Conservation (phyloP, 768 basidiomycete species). For the Rhizopogon sp. region DNA sequence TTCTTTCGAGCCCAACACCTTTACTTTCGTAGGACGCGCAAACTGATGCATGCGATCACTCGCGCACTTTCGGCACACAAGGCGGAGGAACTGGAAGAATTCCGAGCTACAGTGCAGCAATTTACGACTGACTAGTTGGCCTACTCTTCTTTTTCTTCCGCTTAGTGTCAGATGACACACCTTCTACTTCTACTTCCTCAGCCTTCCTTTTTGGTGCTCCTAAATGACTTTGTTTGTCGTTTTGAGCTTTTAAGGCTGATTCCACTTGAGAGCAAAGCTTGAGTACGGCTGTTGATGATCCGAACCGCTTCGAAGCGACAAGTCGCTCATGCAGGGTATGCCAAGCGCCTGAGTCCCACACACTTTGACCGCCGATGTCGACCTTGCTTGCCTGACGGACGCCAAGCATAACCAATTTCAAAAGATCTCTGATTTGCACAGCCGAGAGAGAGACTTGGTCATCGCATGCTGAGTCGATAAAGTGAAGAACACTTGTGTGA, state of each 20-base stretch:
- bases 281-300: constrained; percentile 54
- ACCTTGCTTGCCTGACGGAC: constrained; percentile 58
- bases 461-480: constrained; percentile 44
- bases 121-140: constrained; percentile 1
- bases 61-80: constrained; percentile 8
- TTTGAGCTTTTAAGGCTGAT: constrained; percentile 7
- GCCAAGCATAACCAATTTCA: constrained; percentile 63
- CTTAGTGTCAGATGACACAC: constrained; percentile 32
- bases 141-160: constrained; percentile 41
- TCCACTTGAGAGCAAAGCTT: constrained; percentile 63
- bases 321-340: constrained; percentile 42
- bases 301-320: constrained; percentile 51
- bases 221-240: constrained; percentile 24
- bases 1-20: background rate
- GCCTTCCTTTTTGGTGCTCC: constrained; percentile 36
- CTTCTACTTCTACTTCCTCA: constrained; percentile 21
- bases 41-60: background rate
- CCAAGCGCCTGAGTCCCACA: constrained; percentile 66
- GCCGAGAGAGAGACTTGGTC: constrained; percentile 45
- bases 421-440: constrained; percentile 70
- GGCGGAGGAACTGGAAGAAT: constrained; percentile 13
- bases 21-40: background rate
- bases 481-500: constrained; percentile 42
- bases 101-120: constrained; percentile 11
- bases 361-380: constrained; percentile 21